Percentiles rank a stretch among this genome's conserved stretches.
Conservation (phyloP, 345 rosid genomes). For the Hypericum perforatum region DNA sequence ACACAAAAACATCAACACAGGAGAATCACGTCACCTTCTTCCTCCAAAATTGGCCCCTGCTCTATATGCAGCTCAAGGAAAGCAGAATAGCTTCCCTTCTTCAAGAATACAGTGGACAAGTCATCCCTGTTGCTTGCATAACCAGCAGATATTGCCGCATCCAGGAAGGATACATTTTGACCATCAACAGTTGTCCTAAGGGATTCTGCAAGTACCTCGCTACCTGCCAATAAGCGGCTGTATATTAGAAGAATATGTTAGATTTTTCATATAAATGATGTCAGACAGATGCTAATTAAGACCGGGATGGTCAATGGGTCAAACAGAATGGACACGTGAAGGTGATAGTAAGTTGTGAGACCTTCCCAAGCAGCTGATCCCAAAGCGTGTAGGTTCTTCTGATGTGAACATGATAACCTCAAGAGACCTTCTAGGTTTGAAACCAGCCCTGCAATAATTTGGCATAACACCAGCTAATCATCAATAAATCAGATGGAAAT, state of each 20-base stretch:
- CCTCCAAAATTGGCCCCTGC: slow-evolving; percentile 89
- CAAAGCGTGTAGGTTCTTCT: slow-evolving; percentile 95
- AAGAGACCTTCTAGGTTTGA: slow-evolving; percentile 74
- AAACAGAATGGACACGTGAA: background rate
- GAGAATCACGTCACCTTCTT: slow-evolving; percentile 46
- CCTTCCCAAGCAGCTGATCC: slow-evolving; percentile 97
- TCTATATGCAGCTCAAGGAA: slow-evolving; percentile 92
- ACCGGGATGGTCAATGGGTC: slow-evolving; percentile 2
- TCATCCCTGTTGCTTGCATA: slow-evolving; percentile 50
- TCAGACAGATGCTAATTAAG: too few species aligned
- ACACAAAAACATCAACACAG: background rate
- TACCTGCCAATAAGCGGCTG: slow-evolving; percentile 86
- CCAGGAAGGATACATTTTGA: slow-evolving; percentile 63
- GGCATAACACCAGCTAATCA: slow-evolving; percentile 9
- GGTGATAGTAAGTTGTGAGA: slow-evolving; percentile 6
- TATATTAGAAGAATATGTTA: slow-evolving; percentile 15
- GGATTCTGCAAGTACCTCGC: slow-evolving; percentile 43
- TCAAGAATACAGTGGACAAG: slow-evolving; percentile 48
- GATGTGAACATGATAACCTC: slow-evolving; percentile 85
- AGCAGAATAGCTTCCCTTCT: slow-evolving; percentile 64
- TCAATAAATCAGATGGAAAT: too few species aligned
- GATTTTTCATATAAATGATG: slow-evolving; percentile 5
- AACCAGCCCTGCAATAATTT: slow-evolving; percentile 50
- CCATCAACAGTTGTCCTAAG: slow-evolving; percentile 55
- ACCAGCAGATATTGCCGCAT: slow-evolving; percentile 81